Evolutionary conservation across 352 stramenopile species (phyloP).

Genomic region (Globisporangium perplexum): DNA sequence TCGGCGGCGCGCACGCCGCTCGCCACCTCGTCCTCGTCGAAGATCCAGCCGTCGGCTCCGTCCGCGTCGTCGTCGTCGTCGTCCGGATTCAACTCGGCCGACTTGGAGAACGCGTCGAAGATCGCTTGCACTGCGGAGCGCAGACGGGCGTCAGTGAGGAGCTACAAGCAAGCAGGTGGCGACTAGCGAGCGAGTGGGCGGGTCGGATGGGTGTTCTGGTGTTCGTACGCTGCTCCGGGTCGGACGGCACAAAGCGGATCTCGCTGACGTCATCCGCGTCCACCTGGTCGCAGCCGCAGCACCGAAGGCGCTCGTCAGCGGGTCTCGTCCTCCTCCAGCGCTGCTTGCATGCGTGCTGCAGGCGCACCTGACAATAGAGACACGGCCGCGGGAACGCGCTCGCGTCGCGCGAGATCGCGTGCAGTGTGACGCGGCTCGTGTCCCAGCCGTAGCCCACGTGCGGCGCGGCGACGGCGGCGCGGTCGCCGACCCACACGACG

Average conservation of each 20-base stretch:
- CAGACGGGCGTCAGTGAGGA: not conserved
- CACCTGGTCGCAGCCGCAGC: slow-evolving; percentile 30
- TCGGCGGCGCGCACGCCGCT: slow-evolving; percentile 54
- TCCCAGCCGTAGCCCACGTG: slow-evolving; percentile 72
- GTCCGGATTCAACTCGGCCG: slow-evolving; percentile 78
- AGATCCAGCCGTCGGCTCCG: slow-evolving; percentile 69
- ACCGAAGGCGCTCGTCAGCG: not conserved
- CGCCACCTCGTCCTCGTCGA: slow-evolving; percentile 69
- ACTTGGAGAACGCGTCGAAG: slow-evolving; percentile 75
- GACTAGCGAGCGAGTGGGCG: too few species aligned
- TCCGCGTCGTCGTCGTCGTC: slow-evolving; percentile 37
- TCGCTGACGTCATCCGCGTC: slow-evolving; percentile 61
- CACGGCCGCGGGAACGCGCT: slow-evolving; percentile 57
- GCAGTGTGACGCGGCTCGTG: slow-evolving; percentile 58
- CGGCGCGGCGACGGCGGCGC: slow-evolving; percentile 3
- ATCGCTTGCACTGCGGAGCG: slow-evolving; percentile 47
- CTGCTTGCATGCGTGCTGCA: not conserved
- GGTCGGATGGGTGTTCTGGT: too few species aligned
- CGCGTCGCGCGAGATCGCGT: slow-evolving; percentile 72
- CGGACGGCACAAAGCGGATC: slow-evolving; percentile 65
- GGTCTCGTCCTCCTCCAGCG: not conserved
- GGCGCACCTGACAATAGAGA: slow-evolving; percentile 70
- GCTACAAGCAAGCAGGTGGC: too few species aligned
- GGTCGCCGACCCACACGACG: slow-evolving; percentile 54
- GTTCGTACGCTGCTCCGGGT: slow-evolving; percentile 56